Percentiles rank a stretch among this genome's conserved stretches.
Evolutionary conservation across 345 rosid genomes (phyloP).

Genomic region (Anacardium occidentale): DNA sequence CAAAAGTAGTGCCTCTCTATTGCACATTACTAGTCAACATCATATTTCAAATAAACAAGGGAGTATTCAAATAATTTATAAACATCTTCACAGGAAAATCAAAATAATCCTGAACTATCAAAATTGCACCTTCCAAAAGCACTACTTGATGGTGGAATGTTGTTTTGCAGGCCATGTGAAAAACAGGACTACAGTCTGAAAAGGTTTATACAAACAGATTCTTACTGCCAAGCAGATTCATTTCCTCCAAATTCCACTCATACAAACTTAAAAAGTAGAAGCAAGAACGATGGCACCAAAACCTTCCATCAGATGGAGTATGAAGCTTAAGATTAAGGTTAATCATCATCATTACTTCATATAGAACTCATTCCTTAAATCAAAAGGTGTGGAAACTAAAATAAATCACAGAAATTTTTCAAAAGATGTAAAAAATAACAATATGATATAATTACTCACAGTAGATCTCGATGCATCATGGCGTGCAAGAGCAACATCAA

Average conservation of each 20-base stretch:
- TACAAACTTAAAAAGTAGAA: background rate
- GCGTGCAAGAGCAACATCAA: slow-evolving; percentile 86
- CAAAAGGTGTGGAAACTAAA: background rate
- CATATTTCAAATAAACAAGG: background rate
- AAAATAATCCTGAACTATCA: background rate
- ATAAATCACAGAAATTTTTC: background rate
- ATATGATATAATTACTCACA: slow-evolving; percentile 49
- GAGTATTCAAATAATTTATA: background rate
- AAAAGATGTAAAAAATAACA: background rate
- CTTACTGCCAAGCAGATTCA: background rate
- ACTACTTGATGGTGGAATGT: background rate
- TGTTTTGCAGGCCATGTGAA: background rate
- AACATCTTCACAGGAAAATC: background rate
- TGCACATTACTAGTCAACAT: background rate
- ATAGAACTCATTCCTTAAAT: background rate
- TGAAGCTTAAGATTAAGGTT: background rate
- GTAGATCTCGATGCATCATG: slow-evolving; percentile 71
- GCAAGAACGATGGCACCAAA: background rate
- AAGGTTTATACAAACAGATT: background rate
- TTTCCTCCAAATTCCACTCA: background rate
- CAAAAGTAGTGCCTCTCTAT: too few species aligned
- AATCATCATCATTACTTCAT: background rate
- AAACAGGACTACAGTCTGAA: background rate
- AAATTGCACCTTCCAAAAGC: background rate
- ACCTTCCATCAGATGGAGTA: background rate